Evolutionary conservation across 2,329 filamentous ascomycete species (phyloP).

Genomic region (Trichoderma endophyticum): DNA sequence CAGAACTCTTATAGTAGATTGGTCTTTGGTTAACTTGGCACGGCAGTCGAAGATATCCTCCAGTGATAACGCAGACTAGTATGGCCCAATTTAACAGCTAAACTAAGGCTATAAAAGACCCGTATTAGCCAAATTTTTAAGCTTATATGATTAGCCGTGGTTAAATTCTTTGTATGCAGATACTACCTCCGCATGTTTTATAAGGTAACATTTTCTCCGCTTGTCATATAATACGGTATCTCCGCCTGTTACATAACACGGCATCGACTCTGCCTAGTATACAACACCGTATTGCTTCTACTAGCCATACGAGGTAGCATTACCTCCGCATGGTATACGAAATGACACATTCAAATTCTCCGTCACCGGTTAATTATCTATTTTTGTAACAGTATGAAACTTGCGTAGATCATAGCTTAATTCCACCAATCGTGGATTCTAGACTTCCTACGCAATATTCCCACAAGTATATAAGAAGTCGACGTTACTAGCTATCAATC

Average conservation of each 20-base stretch:
- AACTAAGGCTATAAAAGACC: neutral
- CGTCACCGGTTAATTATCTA: neutral
- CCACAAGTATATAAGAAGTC: neutral
- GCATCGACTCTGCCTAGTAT: neutral
- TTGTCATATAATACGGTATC: neutral
- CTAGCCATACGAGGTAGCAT: neutral
- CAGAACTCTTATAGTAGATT: neutral
- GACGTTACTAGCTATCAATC: neutral
- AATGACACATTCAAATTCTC: neutral
- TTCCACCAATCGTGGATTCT: neutral
- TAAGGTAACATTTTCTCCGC: neutral
- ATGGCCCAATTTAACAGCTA: neutral
- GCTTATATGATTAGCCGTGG: conserved; percentile 1
- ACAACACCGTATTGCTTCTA: neutral
- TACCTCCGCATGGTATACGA: neutral
- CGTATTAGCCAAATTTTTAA: conserved; percentile 6
- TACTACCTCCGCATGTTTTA: neutral
- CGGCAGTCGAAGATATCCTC: neutral
- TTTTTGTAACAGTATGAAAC: neutral
- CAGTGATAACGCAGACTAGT: neutral
- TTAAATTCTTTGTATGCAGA: neutral
- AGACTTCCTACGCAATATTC: neutral
- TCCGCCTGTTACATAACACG: neutral
- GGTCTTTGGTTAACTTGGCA: neutral
- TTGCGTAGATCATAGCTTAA: neutral